Conservation (phyloP, 164 flowering plant genomes). For the Sedum album region DNA sequence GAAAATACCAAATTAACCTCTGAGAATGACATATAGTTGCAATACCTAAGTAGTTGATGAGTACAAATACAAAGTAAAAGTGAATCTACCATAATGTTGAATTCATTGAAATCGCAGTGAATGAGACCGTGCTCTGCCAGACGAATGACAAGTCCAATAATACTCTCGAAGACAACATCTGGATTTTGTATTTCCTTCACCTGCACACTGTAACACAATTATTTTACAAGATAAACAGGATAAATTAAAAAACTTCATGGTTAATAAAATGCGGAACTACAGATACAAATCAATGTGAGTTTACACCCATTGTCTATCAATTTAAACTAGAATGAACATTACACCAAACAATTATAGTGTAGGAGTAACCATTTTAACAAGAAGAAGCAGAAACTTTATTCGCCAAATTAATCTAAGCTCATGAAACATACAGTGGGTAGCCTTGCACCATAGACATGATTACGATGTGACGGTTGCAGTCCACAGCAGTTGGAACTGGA, state of each 20-base stretch:
- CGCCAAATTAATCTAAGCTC: not conserved
- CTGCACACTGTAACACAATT: conserved; percentile 51
- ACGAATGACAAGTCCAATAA: conserved; percentile 67
- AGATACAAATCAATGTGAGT: not conserved
- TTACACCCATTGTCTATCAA: not conserved
- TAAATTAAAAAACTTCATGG: not conserved
- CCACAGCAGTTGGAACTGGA: conserved; percentile 90
- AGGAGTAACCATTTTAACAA: not conserved
- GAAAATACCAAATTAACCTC: not conserved
- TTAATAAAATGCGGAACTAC: no score
- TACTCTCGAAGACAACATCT: conserved; percentile 66
- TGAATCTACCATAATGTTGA: conserved; percentile 79
- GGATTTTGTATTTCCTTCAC: conserved; percentile 83
- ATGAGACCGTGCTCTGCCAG: conserved; percentile 93
- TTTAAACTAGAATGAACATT: not conserved
- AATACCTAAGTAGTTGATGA: not conserved
- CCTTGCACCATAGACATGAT: conserved; percentile 90
- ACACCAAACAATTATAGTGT: not conserved
- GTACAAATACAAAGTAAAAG: not conserved
- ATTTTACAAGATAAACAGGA: not conserved
- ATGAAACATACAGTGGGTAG: conserved; percentile 76
- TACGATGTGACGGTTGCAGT: conserved; percentile 93
- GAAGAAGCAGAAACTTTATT: not conserved
- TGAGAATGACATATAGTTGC: not conserved
- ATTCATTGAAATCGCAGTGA: conserved; percentile 97